Evolutionary conservation across 1,139 yeast species (phyloP).

Genomic region (Casaregolazyma suthepensis): DNA sequence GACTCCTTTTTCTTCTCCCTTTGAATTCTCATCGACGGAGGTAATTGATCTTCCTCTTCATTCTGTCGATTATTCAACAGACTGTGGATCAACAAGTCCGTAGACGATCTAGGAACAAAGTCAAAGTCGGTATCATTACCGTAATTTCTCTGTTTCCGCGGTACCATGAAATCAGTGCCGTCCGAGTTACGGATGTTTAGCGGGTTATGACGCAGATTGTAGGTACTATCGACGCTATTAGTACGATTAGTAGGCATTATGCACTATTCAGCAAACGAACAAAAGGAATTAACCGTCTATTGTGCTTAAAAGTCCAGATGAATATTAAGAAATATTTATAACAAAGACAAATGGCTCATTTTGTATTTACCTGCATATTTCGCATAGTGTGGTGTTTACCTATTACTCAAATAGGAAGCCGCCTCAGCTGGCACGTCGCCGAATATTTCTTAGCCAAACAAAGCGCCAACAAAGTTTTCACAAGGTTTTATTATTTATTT

Average conservation of each 20-base stretch:
- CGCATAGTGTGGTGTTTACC: background rate
- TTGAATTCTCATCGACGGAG: constrained; percentile 8
- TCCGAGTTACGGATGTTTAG: constrained; percentile 28
- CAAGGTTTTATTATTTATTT: background rate
- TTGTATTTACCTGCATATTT: background rate
- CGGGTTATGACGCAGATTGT: constrained; percentile 23
- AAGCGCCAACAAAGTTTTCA: background rate
- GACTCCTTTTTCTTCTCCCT: constrained; percentile 3
- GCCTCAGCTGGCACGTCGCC: background rate
- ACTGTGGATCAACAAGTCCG: constrained; percentile 2
- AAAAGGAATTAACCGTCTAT: background rate
- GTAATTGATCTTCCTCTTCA: constrained; percentile 2
- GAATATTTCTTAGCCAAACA: background rate
- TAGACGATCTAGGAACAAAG: background rate
- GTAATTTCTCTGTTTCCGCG: background rate
- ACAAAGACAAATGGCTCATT: background rate
- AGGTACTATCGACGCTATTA: constrained; percentile 23
- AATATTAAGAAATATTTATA: background rate
- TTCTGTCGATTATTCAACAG: background rate
- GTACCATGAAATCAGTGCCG: constrained; percentile 29
- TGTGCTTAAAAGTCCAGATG: background rate
- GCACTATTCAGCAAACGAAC: background rate
- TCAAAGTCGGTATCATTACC: background rate
- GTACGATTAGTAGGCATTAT: constrained; percentile 16
- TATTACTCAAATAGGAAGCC: background rate